Conservation (phyloP, 495 filamentous ascomycete species). For the Aspergillus taichungensis region DNA sequence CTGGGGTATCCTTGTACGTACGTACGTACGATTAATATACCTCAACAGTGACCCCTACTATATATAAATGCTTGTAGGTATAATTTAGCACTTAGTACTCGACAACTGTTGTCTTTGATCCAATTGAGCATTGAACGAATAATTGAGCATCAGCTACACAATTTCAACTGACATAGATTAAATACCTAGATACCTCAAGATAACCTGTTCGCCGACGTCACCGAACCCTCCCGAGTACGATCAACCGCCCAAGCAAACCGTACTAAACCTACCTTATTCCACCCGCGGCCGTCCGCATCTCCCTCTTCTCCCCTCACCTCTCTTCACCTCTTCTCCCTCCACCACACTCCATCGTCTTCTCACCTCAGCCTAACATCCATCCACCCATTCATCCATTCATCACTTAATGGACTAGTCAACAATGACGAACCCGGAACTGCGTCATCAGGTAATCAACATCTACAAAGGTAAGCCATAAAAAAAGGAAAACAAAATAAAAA, state of each 20-base stretch:
- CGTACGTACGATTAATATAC: no score
- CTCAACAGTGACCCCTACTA: no score
- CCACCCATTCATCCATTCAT: not conserved
- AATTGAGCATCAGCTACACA: no score
- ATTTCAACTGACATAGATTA: not conserved
- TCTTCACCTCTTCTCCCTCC: not conserved
- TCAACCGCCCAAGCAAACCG: not conserved
- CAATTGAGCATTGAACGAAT: no score
- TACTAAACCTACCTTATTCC: not conserved
- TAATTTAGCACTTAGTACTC: no score
- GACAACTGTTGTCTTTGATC: no score
- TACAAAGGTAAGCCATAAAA: conserved; percentile 65
- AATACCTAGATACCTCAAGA: no score
- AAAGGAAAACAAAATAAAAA: not conserved
- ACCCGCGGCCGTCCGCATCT: not conserved
- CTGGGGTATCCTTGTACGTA: no score
- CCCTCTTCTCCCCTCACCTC: not conserved
- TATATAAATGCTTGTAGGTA: no score
- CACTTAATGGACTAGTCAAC: conserved; percentile 4
- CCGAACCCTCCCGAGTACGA: conserved; percentile 5
- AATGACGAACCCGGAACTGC: conserved; percentile 50
- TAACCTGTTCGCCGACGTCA: no score
- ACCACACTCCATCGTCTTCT: not conserved
- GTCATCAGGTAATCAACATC: conserved; percentile 72
- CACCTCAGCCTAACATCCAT: not conserved